Base-by-base conservation (phyloP, 768 basidiomycete species). In the Calocera viscosa region DNA sequence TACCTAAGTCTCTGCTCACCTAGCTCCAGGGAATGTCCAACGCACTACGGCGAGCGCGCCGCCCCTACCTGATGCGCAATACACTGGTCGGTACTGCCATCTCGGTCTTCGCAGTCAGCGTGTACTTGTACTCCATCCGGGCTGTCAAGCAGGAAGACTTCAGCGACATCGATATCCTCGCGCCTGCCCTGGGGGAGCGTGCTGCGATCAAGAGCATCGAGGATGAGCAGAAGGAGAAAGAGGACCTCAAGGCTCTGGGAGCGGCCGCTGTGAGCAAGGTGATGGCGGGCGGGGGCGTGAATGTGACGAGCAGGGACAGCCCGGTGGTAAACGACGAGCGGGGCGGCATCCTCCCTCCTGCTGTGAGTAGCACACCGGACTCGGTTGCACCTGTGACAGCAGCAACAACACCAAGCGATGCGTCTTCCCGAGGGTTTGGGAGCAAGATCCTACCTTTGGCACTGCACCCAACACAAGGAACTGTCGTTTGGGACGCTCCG, bases 111-210 rank as follows among this genome's bases (percentile, higher is more conserved):
- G 87, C 84, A 32, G 82, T 84, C 16, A 88, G 87, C 30, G 86
- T 96, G 10, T 98, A 91, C 84, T 81, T 86, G 2, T 98, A 97
- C 77, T 94, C 93, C 19, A 95, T 98, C 73, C 84, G 85, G 33
- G 94, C 93, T 32, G 94, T 97, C 66, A 92, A 89, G 73, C 94
- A 97, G 73, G 94, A 96, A 74, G 86, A 89, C 41, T 96, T 95
- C 74, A 86, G 88, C 70, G 91, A 92, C 74, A 81, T 91, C 43
- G 90, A 91, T 72, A 88, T 89, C 69, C 88, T 90, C 73, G 90
- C 86, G 32, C 78, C 78, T 68, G 82, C 82, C 43, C 80, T 87
- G 71, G 75, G 74, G 34, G 73, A 76, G 73, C 71, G 77, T 30
- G 60, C 66, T 16, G 69, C 66, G 43, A 69, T 75, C 53, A 67